Conservation (phyloP, 2,329 filamentous ascomycete genomes). For the Xylaria sp. region DNA sequence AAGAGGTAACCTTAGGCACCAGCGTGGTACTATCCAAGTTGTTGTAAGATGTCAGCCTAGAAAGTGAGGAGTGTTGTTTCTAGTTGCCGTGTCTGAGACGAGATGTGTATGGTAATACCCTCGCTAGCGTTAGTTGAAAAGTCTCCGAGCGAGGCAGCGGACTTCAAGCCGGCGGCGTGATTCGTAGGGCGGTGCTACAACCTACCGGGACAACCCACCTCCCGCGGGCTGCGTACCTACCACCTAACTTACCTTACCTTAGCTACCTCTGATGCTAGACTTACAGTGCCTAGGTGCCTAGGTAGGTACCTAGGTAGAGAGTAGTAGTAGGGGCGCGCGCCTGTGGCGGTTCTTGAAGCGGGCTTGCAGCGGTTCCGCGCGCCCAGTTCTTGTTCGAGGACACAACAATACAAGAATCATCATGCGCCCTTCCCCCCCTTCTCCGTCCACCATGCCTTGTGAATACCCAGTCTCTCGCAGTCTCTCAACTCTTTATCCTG, state of each 20-base stretch:
- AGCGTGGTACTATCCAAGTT: not conserved
- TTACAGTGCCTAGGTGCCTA: not conserved
- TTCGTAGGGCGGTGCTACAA: constrained; percentile 2
- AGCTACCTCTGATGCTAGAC: too few relatives aligned
- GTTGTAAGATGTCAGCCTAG: not conserved
- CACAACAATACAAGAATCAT: constrained; percentile 16
- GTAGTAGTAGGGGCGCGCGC: not conserved
- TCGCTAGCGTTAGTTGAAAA: constrained; percentile 1
- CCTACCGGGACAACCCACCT: constrained; percentile 8
- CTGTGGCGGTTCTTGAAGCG: not conserved
- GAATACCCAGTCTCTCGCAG: not conserved
- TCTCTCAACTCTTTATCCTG: not conserved
- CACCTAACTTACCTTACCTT: too few relatives aligned
- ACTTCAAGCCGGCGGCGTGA: constrained; percentile 5
- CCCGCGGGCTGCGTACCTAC: not conserved
- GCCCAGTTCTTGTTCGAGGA: not conserved
- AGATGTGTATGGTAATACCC: not conserved
- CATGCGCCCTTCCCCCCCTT: constrained; percentile 1
- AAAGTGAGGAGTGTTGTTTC: not conserved
- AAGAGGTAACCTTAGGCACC: not conserved
- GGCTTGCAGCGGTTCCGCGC: not conserved
- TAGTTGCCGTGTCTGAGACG: not conserved
- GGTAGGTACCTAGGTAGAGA: not conserved
- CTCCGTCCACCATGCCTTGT: not conserved
- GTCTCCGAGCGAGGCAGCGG: constrained; percentile 33